Percentiles rank a stretch among this genome's conserved stretches.
These are phyloP conservation scores for Amanita polypyramis DNA, from an alignment of 768 basidiomycete species.

Conservation along the genomic window DNA sequence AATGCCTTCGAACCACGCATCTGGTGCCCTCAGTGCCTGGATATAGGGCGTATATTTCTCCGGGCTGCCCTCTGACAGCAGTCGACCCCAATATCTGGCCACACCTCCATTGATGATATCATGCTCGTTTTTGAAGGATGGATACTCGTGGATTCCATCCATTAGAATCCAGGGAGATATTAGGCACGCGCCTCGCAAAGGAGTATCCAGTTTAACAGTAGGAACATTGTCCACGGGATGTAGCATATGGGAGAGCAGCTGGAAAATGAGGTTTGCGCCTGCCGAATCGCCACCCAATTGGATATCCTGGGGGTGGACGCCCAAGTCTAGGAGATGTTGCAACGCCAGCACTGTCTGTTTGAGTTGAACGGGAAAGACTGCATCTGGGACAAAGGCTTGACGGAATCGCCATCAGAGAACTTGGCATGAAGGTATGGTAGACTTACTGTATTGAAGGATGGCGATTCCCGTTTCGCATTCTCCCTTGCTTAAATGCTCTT, in stretches of 20 bases:
- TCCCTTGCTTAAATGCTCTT: constrained; percentile 15
- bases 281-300: constrained; percentile 30
- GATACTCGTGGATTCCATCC: constrained; percentile 12
- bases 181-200: constrained; percentile 22
- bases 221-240: constrained; percentile 23
- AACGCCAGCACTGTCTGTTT: constrained; percentile 20
- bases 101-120: constrained; percentile 15
- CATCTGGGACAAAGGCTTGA: constrained; percentile 15
- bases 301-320: constrained; percentile 21
- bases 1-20: constrained; percentile 20
- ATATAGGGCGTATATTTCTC: constrained; percentile 17
- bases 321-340: constrained; percentile 18
- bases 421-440: neutral
- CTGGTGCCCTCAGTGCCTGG: constrained; percentile 20
- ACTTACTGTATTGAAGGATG: constrained; percentile 22
- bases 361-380: constrained; percentile 25
- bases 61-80: constrained; percentile 14
- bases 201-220: constrained; percentile 12
- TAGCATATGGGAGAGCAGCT: constrained; percentile 25
- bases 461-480: constrained; percentile 18
- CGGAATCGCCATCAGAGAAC: neutral
- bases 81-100: constrained; percentile 12
- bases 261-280: constrained; percentile 25
- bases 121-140: constrained; percentile 9
- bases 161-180: constrained; percentile 31